Evolutionary conservation across 108 stramenopile species (phyloP).

Genomic region (Cyclostephanos tholiformis): DNA sequence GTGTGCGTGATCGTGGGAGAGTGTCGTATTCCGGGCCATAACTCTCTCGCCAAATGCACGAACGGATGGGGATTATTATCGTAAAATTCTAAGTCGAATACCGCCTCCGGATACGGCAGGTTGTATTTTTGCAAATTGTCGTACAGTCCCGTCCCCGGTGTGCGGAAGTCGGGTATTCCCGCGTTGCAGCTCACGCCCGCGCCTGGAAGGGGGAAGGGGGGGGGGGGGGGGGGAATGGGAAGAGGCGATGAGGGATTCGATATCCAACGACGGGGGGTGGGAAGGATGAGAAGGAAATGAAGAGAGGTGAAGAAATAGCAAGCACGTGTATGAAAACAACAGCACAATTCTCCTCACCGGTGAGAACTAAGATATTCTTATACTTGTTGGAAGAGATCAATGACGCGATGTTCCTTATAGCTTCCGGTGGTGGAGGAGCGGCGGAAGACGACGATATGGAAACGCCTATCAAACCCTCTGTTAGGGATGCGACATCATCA

Average conservation of each 20-base stretch:
- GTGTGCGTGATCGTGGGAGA: constrained; percentile 90
- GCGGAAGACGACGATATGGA: constrained; percentile 6
- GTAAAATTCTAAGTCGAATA: constrained; percentile 93
- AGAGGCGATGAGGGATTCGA: too few relatives aligned
- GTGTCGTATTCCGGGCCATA: constrained; percentile 85
- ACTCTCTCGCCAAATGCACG: constrained; percentile 69
- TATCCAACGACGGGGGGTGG: too few relatives aligned
- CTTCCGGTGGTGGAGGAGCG: constrained; percentile 1
- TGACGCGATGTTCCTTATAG: constrained; percentile 32
- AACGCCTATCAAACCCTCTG: constrained; percentile 23
- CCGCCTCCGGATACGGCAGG: constrained; percentile 89
- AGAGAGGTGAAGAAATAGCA: too few relatives aligned
- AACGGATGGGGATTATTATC: constrained; percentile 73
- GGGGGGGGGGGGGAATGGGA: too few relatives aligned
- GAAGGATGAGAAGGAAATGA: too few relatives aligned
- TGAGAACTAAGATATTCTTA: constrained; percentile 47
- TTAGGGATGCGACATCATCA: constrained; percentile 15
- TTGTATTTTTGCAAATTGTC: constrained; percentile 89
- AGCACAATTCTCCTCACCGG: constrained; percentile 8
- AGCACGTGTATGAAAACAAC: neutral
- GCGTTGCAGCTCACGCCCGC: constrained; percentile 79
- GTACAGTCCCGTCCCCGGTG: constrained; percentile 90
- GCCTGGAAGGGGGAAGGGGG: constrained; percentile 14
- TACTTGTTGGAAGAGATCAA: constrained; percentile 40
- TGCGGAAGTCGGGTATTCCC: constrained; percentile 95